Conservation (phyloP, 2,329 filamentous ascomycete genomes). For the Aspergillus sp. region DNA sequence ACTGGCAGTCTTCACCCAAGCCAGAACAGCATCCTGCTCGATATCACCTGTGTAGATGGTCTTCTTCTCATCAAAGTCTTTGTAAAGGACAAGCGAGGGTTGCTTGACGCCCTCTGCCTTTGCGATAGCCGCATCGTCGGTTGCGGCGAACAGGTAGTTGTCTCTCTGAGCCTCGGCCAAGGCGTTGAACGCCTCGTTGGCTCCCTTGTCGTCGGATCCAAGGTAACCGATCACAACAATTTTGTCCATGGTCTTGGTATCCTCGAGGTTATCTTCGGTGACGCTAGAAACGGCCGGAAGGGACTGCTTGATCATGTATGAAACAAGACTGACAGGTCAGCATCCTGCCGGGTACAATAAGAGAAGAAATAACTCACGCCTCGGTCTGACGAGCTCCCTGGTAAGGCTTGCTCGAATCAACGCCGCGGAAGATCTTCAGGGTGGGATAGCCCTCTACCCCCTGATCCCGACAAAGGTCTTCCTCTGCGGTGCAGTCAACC, state of each 20-base stretch:
- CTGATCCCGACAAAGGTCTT: slow-evolving; percentile 83
- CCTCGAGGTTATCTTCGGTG: slow-evolving; percentile 77
- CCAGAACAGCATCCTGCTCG: slow-evolving; percentile 73
- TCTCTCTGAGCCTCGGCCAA: slow-evolving; percentile 78
- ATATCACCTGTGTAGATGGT: slow-evolving; percentile 78
- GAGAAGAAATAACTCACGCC: slow-evolving; percentile 46
- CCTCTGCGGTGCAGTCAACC: slow-evolving; percentile 88
- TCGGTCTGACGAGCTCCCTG: slow-evolving; percentile 84
- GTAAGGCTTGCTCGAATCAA: slow-evolving; percentile 79
- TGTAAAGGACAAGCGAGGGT: slow-evolving; percentile 91
- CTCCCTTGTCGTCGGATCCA: slow-evolving; percentile 73
- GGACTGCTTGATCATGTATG: slow-evolving; percentile 98
- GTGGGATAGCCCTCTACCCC: slow-evolving; percentile 98
- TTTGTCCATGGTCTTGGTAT: slow-evolving; percentile 98
- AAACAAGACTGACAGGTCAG: slow-evolving; percentile 52
- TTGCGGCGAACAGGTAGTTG: slow-evolving; percentile 87
- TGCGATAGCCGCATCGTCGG: slow-evolving; percentile 78
- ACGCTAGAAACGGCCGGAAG: slow-evolving; percentile 87
- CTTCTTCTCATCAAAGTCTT: slow-evolving; percentile 97
- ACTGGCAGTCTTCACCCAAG: slow-evolving; percentile 79
- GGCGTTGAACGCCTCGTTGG: slow-evolving; percentile 78
- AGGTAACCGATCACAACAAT: slow-evolving; percentile 92
- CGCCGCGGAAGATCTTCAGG: slow-evolving; percentile 96
- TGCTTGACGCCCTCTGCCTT: slow-evolving; percentile 86
- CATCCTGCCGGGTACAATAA: neutral